phyloP scores from a whole-genome alignment of 108 stramenopile genomes.

The Stephanodiscus triporus region DNA sequence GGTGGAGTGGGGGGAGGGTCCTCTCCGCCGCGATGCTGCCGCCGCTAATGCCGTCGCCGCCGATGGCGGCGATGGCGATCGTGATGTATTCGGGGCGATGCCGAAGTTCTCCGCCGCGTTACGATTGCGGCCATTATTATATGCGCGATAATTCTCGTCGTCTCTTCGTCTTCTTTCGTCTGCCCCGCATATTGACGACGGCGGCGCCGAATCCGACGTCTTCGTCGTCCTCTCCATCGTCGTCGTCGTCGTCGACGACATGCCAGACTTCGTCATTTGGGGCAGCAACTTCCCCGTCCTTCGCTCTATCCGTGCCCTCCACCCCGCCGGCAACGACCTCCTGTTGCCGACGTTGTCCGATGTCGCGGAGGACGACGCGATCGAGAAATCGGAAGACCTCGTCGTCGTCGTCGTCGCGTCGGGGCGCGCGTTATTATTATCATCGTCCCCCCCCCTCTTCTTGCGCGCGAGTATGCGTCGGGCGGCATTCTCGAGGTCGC shows the following conservation, averaged over 20 bases:
- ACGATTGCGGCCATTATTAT: neutral
- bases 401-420: too few species aligned
- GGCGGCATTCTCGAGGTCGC: conserved; percentile 42
- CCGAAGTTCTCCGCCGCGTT: too few species aligned
- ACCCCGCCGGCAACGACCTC: conserved; percentile 18
- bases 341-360: neutral
- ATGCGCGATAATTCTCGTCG: neutral
- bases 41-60: too few species aligned
- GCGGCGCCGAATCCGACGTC: neutral
- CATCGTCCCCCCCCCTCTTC: neutral
- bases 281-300: conserved; percentile 9
- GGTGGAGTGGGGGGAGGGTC: too few species aligned
- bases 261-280: neutral
- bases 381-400: too few species aligned
- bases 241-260: neutral
- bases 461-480: conserved; percentile 30
- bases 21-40: too few species aligned
- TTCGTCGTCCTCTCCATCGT: neutral
- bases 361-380: neutral
- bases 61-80: too few species aligned
- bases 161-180: neutral
- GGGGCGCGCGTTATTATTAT: neutral
- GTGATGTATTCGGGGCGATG: too few species aligned
- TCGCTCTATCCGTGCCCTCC: conserved; percentile 31
- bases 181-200: neutral